Conservation (phyloP, 164 flowering plant genomes). For the Liriodendron chinense region DNA sequence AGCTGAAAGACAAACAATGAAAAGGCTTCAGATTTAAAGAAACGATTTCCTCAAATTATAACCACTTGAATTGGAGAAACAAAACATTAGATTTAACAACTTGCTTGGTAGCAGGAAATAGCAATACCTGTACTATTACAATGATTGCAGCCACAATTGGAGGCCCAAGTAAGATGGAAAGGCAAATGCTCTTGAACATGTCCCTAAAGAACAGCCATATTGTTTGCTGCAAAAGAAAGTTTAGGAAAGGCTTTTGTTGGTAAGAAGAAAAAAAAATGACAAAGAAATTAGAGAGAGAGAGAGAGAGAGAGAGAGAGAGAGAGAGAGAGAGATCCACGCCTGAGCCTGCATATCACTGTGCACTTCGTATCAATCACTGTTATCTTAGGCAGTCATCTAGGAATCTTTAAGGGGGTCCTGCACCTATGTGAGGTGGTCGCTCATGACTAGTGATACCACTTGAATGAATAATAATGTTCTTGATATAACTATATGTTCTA, state of each 20-base stretch:
- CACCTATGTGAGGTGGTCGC: not conserved
- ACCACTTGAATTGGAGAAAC: not conserved
- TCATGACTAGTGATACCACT: not conserved
- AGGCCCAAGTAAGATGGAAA: conserved; percentile 73
- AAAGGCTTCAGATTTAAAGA: not conserved
- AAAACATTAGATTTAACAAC: not conserved
- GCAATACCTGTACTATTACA: conserved; percentile 79
- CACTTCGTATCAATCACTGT: not conserved
- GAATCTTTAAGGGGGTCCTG: not conserved
- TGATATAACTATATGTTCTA: not conserved
- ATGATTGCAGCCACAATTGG: conserved; percentile 92
- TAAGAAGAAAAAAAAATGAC: not conserved
- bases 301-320: no score
- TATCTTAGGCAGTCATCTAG: not conserved
- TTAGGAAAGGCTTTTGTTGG: not conserved
- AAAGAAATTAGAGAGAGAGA: no score
- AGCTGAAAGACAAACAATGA: not conserved
- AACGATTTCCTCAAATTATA: not conserved
- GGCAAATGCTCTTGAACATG: conserved; percentile 67
- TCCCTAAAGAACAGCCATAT: conserved; percentile 84
- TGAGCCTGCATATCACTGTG: not conserved
- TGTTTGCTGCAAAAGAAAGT: conserved; percentile 74
- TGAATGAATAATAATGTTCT: not conserved
- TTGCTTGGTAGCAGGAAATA: not conserved
- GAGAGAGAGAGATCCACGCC: not conserved